A percentile compares a stretch with the other conserved stretches of the same genome.
phyloP scores from a whole-genome alignment of 345 rosid species.

The Laguncularia racemosa region DNA sequence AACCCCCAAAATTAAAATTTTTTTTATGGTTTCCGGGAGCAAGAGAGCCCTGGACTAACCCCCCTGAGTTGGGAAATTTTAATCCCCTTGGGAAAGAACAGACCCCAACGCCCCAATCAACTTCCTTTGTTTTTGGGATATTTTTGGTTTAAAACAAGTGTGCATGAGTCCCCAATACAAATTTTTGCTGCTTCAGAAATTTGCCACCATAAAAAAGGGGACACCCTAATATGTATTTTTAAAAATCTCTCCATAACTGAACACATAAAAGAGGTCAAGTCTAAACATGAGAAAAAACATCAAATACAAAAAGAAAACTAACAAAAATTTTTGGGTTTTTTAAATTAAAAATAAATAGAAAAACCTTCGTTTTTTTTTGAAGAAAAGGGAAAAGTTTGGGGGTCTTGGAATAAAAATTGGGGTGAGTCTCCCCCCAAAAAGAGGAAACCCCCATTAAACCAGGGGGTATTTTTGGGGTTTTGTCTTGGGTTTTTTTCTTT shows the following conservation, averaged over 20 bases:
- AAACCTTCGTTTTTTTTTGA: slow-evolving; percentile 56
- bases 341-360: not conserved
- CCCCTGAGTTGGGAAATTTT: slow-evolving; percentile 58
- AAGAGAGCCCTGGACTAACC: slow-evolving; percentile 55
- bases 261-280: too few species aligned
- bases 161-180: slow-evolving; percentile 73
- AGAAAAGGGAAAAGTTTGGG: slow-evolving; percentile 59
- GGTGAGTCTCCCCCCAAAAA: slow-evolving; percentile 72
- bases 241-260: slow-evolving; percentile 79
- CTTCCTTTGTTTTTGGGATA: slow-evolving; percentile 81
- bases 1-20: slow-evolving; percentile 45
- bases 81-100: slow-evolving; percentile 76
- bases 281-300: not conserved
- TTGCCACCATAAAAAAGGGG: slow-evolving; percentile 82
- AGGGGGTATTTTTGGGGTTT: slow-evolving; percentile 58
- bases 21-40: slow-evolving; percentile 49
- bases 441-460: slow-evolving; percentile 93
- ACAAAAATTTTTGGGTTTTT: not conserved
- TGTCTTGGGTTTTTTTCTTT: slow-evolving; percentile 4
- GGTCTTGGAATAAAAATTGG: slow-evolving; percentile 79
- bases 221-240: slow-evolving; percentile 69
- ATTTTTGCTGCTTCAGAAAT: slow-evolving; percentile 72
- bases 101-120: slow-evolving; percentile 69
- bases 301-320: not conserved
- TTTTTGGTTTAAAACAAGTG: slow-evolving; percentile 78